Evolutionary conservation across 768 basidiomycete genomes (phyloP).

Genomic region (Tricholoma terreum): DNA sequence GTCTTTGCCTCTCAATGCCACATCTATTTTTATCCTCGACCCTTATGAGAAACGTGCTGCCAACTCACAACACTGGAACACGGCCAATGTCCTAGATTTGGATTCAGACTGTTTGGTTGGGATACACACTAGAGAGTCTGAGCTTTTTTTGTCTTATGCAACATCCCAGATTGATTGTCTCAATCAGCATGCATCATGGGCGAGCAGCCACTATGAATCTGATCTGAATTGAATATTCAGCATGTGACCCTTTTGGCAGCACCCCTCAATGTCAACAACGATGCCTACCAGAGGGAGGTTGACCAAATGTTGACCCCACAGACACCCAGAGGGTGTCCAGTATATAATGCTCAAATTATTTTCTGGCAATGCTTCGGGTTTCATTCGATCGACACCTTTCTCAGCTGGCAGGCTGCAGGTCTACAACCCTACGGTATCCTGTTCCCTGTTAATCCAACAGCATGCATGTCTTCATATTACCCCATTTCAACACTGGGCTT

Average conservation of each 20-base stretch:
- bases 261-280: too few species aligned
- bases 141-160: conserved; percentile 34
- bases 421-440: conserved; percentile 5
- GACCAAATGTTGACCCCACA: too few species aligned
- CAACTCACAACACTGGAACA: conserved; percentile 15
- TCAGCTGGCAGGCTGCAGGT: too few species aligned
- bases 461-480: conserved; percentile 1
- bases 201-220: too few species aligned
- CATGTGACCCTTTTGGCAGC: too few species aligned
- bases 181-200: too few species aligned
- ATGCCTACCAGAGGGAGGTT: too few species aligned
- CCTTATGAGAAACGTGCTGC: conserved; percentile 14
- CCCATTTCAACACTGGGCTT: conserved; percentile 4
- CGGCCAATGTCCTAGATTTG: conserved; percentile 34
- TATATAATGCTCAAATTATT: background rate
- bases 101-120: conserved; percentile 64
- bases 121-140: conserved; percentile 89
- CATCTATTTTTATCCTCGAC: conserved; percentile 53
- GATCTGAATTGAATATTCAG: too few species aligned
- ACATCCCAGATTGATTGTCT: conserved; percentile 42
- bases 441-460: background rate
- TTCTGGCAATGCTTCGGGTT: background rate
- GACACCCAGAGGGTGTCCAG: too few species aligned
- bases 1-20: conserved; percentile 48
- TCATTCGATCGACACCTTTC: background rate